phyloP scores from a whole-genome alignment of 257 asterid genomes.

The Catharanthus roseus region DNA sequence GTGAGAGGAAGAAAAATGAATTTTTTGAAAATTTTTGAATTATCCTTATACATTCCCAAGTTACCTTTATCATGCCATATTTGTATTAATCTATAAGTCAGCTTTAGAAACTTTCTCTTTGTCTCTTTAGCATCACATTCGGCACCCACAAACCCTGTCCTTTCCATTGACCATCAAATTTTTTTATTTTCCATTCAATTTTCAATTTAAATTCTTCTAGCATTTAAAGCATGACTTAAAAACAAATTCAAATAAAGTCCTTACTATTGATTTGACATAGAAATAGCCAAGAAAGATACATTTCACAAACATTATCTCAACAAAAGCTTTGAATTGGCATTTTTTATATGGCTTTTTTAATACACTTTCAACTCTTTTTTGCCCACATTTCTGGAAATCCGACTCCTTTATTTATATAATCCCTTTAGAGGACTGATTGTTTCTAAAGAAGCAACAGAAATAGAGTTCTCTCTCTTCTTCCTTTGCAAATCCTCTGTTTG shows the following conservation, averaged over 20 bases:
- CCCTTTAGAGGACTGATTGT: neutral
- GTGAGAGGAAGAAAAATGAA: too few relatives aligned
- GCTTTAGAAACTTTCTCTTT: too few relatives aligned
- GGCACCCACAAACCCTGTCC: neutral
- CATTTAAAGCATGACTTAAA: constrained; percentile 10
- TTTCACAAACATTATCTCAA: constrained; percentile 5
- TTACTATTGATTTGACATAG: neutral
- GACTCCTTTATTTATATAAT: neutral
- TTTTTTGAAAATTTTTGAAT: too few relatives aligned
- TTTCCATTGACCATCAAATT: neutral
- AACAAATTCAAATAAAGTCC: neutral
- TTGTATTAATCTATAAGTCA: too few relatives aligned
- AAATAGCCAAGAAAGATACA: constrained; percentile 10
- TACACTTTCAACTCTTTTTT: constrained; percentile 5
- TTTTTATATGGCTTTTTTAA: neutral
- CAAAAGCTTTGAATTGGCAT: neutral
- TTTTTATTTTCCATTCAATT: neutral
- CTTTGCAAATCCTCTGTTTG: neutral
- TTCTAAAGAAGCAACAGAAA: too few relatives aligned
- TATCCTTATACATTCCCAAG: too few relatives aligned
- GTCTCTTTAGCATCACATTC: neutral
- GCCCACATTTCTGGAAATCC: too few relatives aligned
- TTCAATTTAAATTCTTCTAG: neutral
- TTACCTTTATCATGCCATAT: too few relatives aligned
- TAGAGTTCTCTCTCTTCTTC: neutral